phyloP scores from a whole-genome alignment of 1,139 yeast genomes.

The Yamadazyma dushanensis region DNA sequence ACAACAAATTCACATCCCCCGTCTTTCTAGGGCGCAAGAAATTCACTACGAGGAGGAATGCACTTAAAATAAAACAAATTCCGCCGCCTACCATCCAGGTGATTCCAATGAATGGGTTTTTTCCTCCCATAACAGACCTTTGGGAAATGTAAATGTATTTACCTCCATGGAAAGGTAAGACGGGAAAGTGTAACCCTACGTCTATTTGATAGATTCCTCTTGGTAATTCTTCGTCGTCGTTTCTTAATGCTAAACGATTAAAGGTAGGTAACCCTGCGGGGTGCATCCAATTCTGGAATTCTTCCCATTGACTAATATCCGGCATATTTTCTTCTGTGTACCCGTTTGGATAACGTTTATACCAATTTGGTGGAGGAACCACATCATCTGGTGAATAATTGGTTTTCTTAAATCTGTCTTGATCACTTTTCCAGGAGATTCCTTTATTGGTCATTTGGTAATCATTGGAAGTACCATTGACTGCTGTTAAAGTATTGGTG shows the following conservation, averaged over 20 bases:
- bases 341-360: slow-evolving; percentile 63
- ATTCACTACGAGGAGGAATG: slow-evolving; percentile 60
- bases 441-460: slow-evolving; percentile 54
- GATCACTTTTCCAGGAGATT: slow-evolving; percentile 70
- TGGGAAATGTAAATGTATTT: slow-evolving; percentile 81
- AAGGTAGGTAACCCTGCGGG: slow-evolving; percentile 88
- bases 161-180: slow-evolving; percentile 75
- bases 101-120: slow-evolving; percentile 82
- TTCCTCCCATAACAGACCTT: slow-evolving; percentile 87
- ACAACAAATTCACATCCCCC: slow-evolving; percentile 70
- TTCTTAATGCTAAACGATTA: slow-evolving; percentile 77
- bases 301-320: slow-evolving; percentile 55
- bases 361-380: slow-evolving; percentile 82
- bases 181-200: slow-evolving; percentile 88
- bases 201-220: slow-evolving; percentile 71
- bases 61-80: slow-evolving; percentile 64
- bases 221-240: slow-evolving; percentile 61
- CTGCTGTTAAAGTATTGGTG: slow-evolving; percentile 41
- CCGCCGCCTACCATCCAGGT: slow-evolving; percentile 95
- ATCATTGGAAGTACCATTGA: slow-evolving; percentile 38
- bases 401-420: slow-evolving; percentile 58
- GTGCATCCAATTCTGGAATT: slow-evolving; percentile 97
- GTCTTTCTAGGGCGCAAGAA: slow-evolving; percentile 67
- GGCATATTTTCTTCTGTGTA: slow-evolving; percentile 67
- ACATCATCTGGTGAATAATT: slow-evolving; percentile 55